Evolutionary conservation across 2,329 filamentous ascomycete species (phyloP), one percentile per base, ranked within the genome.

Genomic region (Beauveria sp.): DNA sequence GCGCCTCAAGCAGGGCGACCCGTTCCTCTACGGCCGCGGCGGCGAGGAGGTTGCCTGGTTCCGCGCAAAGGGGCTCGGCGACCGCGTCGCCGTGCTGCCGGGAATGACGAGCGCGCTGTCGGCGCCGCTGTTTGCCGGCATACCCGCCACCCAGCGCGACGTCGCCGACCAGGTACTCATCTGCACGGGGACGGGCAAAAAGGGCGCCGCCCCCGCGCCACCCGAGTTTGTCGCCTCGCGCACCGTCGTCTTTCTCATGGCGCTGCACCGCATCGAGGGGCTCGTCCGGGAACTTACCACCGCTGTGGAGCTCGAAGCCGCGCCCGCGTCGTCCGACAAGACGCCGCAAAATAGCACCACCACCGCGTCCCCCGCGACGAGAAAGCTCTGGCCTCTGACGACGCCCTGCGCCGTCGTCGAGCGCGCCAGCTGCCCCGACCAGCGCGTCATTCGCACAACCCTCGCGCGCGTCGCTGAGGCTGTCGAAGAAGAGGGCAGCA

Each of bases 241-340:
- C 61, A 97, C 94, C 0, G 90, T 94, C 1, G 90, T 99, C 4
- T 96, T 97, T 66, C 77, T 99, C 53, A 99, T 99, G 94, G 91
- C 91, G 4, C 77, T 99, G 64, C 94, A 99, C 75, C 84, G 94
- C 56, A 86, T 99, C 18, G 77, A 76, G 3, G 88, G 85, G 0
- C 77, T 99, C 1, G 82, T 97, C 0, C 79, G 80, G 7, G 89
- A 90, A 68, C 77, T 99, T 62, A 89, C 84, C 0, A 72, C 71
- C 12, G 72, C 76, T 12, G 64, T 72, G 3, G 73, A 76, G 55
- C 5, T 37, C 34, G 12, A 16, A 37, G 14, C 5, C 34, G 2
- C 34, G 2, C 34, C 34, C 5, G 12, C 12, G 12, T 37, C 14
- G 14, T 16, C 34, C 34, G 34, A 37, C 5, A 37, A 37, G 34